phyloP scores from a whole-genome alignment of 768 basidiomycete species.

The Leccinellum luteum region DNA sequence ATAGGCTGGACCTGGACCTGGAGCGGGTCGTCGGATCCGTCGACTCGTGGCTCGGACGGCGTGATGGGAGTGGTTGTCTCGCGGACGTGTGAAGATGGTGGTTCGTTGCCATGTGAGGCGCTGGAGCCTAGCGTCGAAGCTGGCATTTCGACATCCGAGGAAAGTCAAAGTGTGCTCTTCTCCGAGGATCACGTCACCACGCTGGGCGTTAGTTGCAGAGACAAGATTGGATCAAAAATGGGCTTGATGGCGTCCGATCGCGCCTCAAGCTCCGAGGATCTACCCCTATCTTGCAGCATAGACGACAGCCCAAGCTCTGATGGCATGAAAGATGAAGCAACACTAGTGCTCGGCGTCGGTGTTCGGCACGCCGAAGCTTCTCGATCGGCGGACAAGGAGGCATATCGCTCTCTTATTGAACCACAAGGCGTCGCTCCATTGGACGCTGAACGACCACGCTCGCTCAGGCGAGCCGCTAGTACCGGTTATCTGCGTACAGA shows the following conservation, averaged over 20 bases:
- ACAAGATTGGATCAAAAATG: background rate
- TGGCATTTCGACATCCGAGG: background rate
- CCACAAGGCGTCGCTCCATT: background rate
- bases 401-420: background rate
- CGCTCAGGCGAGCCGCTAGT: constrained; percentile 1
- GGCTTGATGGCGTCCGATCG: background rate
- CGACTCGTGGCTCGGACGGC: background rate
- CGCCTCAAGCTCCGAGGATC: background rate
- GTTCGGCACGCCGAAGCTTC: background rate
- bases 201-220: background rate
- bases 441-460: background rate
- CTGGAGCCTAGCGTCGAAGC: background rate
- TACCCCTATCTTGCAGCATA: background rate
- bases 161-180: background rate
- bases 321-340: background rate
- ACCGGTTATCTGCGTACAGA: background rate
- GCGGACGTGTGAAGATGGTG: background rate
- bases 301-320: background rate
- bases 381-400: background rate
- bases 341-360: background rate
- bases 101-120: background rate
- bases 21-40: background rate
- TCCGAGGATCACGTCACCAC: background rate
- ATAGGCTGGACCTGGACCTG: background rate
- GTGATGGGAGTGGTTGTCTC: background rate